Conservation (phyloP, 2,329 filamentous ascomycete species). For the Endoconidiophora polonica region DNA sequence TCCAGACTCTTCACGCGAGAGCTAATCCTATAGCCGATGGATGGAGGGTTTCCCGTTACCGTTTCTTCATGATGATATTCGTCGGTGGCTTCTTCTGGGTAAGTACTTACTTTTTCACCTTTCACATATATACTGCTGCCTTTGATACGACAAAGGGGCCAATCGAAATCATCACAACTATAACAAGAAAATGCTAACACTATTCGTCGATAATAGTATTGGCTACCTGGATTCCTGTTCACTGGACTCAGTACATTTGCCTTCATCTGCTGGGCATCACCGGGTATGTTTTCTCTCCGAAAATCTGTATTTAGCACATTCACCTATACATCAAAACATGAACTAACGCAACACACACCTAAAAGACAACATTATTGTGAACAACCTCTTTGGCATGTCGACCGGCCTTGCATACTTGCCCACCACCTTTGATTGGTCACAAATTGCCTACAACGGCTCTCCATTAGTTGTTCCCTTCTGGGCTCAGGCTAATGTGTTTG, state of each 20-base stretch:
- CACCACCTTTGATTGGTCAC: constrained; percentile 39
- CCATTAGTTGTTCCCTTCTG: constrained; percentile 35
- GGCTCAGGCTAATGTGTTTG: constrained; percentile 37
- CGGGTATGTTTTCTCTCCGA: constrained; percentile 17
- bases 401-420: constrained; percentile 42
- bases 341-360: neutral
- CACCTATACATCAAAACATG: neutral
- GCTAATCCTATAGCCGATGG: constrained; percentile 35
- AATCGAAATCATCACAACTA: too few relatives aligned
- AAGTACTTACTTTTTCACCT: constrained; percentile 21
- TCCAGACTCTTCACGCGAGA: constrained; percentile 31
- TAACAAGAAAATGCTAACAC: too few relatives aligned
- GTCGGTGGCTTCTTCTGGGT: constrained; percentile 28
- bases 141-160: too few relatives aligned
- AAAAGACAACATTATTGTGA: constrained; percentile 34
- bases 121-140: constrained; percentile 8
- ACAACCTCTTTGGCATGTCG: constrained; percentile 42
- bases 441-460: constrained; percentile 31
- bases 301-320: neutral
- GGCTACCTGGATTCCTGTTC: constrained; percentile 32
- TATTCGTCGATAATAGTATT: constrained; percentile 24
- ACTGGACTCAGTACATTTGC: constrained; percentile 35
- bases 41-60: constrained; percentile 46
- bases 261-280: constrained; percentile 43
- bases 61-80: constrained; percentile 42